Base-by-base conservation (phyloP, 2,329 filamentous ascomycete species). In the Microsporum canis region DNA sequence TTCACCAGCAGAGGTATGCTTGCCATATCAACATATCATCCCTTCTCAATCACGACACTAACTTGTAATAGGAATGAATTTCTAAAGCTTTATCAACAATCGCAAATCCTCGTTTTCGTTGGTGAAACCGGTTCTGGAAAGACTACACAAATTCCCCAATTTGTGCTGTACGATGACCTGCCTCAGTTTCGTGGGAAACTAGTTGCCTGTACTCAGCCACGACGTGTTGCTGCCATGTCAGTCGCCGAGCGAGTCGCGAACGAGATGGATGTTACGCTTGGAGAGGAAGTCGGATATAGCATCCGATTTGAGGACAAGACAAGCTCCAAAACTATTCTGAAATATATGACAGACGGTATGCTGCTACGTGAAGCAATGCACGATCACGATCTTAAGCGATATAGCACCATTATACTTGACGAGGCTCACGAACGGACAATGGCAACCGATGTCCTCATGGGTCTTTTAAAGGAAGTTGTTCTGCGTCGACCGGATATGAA, bases 291-390 rank as follows among this genome's bases (percentile, higher is more conserved):
- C 60, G 94, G 94, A 75, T 99, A 97, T 79, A 97, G 89, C 74
- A 97, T 99, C 73, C 90, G 94, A 80, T 99, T 99, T 75, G 95
- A 99, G 76, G 94, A 99, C 74, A 88, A 86, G 78, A 97, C 94
- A 0, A 84, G 88, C 58, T 84, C 85, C 62, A 91, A 89, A 75
- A 99, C 94, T 1, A 84, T 95, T 63, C 84, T 99, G 72, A 99
- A 99, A 80, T 99, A 99, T 80, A 99, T 99, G 94, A 99, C 95
- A 51, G 94, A 99, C 71, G 95, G 95, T 84, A 97, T 99, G 88
- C 85, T 99, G 69, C 81, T 97, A 70, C 82, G 94, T 70, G 94
- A 99, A 77, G 91, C 94, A 61, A 95, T 99, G 86, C 87, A 96
- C 75, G 94, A 99, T 74, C 89, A 91, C 71, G 84, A 95, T 68